A percentile compares a stretch with the other conserved stretches of the same genome.
Conservation (phyloP, 345 rosid species). For the Corchorus olitorius region DNA sequence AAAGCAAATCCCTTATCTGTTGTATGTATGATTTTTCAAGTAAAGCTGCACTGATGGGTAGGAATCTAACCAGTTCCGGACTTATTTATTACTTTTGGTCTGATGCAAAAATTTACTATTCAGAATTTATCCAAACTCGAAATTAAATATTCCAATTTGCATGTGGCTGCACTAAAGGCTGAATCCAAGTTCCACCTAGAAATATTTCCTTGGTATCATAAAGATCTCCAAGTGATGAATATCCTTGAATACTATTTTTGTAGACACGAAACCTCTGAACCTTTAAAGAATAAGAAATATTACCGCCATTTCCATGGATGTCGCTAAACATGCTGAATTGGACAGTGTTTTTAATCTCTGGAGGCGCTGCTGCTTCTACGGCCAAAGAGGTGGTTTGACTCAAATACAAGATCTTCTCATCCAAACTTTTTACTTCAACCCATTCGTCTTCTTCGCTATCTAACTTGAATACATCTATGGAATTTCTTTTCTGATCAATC, state of each 20-base stretch:
- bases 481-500: not conserved
- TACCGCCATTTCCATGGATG: not conserved
- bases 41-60: too few species aligned
- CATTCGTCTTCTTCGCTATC: not conserved
- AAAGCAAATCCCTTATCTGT: too few species aligned
- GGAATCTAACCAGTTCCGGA: too few species aligned
- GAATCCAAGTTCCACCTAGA: not conserved
- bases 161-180: not conserved
- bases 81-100: too few species aligned
- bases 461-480: not conserved
- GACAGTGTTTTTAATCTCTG: not conserved
- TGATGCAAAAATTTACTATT: too few species aligned
- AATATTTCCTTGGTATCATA: not conserved
- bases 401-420: not conserved
- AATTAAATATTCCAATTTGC: too few species aligned
- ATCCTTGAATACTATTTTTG: not conserved
- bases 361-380: not conserved
- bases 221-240: not conserved
- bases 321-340: not conserved
- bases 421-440: not conserved
- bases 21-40: too few species aligned
- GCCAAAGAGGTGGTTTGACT: not conserved
- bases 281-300: not conserved
- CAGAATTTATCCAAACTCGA: too few species aligned
- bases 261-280: not conserved